Evolutionary conservation across 768 basidiomycete species (phyloP).

Genomic region (Gautieria morchelliformis): DNA sequence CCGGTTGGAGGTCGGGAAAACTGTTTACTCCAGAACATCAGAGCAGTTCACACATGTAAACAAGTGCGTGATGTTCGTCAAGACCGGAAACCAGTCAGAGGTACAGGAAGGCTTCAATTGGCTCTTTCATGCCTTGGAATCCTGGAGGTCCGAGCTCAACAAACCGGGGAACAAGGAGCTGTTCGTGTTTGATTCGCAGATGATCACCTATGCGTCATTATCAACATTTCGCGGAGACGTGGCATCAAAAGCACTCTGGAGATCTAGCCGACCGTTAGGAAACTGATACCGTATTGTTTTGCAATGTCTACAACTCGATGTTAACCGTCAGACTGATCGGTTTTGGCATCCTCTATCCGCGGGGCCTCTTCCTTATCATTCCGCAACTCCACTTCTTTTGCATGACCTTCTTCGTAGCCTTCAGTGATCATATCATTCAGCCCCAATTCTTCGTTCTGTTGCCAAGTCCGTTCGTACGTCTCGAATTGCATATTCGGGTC

Average conservation of each 20-base stretch:
- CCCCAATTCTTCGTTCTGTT: constrained; percentile 93
- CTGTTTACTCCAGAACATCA: background rate
- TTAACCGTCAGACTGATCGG: background rate
- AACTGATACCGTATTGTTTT: background rate
- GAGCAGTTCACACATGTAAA: constrained; percentile 5
- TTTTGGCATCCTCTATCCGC: background rate
- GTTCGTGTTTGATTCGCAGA: constrained; percentile 3
- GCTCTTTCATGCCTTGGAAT: background rate
- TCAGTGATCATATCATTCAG: constrained; percentile 86
- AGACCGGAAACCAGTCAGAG: constrained; percentile 3
- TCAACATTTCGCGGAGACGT: background rate
- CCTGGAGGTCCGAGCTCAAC: constrained; percentile 1
- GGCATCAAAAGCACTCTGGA: constrained; percentile 4
- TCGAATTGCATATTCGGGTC: constrained; percentile 89
- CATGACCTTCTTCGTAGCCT: constrained; percentile 42
- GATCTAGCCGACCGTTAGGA: background rate
- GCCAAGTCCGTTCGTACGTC: constrained; percentile 72
- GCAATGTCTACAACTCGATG: background rate
- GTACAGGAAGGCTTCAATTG: background rate
- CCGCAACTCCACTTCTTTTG: background rate
- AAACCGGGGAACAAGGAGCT: constrained; percentile 1
- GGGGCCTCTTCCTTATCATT: background rate
- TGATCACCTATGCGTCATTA: background rate
- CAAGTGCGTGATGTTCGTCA: constrained; percentile 7
- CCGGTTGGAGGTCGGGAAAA: background rate